Evolutionary conservation across 352 stramenopile genomes (phyloP), one percentile per base, ranked within the genome.

Genomic region (Pythium myriotylum): DNA sequence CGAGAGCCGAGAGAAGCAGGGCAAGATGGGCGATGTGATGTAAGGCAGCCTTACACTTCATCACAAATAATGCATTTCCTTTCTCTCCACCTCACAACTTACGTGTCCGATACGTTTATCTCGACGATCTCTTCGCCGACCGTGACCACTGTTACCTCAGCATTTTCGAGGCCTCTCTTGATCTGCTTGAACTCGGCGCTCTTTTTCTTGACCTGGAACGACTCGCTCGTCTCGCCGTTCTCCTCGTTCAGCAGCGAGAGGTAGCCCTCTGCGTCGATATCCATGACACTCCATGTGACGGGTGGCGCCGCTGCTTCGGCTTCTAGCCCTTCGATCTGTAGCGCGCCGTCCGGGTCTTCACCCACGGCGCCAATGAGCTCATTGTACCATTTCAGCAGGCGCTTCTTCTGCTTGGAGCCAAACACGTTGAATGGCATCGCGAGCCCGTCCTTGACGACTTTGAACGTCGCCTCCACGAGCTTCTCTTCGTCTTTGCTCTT

Each of bases 371-470:
- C 70, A 37, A 92, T 88, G 47, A 92, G 73, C 53, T 95, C 84
- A 45, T 92, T 92, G 75, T 93, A 87, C 81, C 85, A 91, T 51
- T 94, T 95, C 24, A 94, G 55, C 40, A 93, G 67, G 17, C 66
- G 74, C 51, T 92, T 93, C 68, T 95, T 93, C 47, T 93, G 80
- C 54, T 93, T 95, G 16, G 76, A 79, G 57, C 81, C 77, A 48
- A 93, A 70, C 47, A 93, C 84, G 54, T 80, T 89, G 58, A 91
- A 93, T 4, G 84, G 86, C 86, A 95, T 95, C 13, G 84, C 86
- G 0, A 95, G 75, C 0, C 70, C 82, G 41, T 94, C 86, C 46
- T 92, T 95, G 24, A 95, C 71, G 10, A 82, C 79, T 39, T 88
- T 63, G 39, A 92, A 86, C 14, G 74, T 72, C 0, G 73, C 78